Conservation (phyloP, 805 yeast genomes). For the Wickerhamiella siamensis region DNA sequence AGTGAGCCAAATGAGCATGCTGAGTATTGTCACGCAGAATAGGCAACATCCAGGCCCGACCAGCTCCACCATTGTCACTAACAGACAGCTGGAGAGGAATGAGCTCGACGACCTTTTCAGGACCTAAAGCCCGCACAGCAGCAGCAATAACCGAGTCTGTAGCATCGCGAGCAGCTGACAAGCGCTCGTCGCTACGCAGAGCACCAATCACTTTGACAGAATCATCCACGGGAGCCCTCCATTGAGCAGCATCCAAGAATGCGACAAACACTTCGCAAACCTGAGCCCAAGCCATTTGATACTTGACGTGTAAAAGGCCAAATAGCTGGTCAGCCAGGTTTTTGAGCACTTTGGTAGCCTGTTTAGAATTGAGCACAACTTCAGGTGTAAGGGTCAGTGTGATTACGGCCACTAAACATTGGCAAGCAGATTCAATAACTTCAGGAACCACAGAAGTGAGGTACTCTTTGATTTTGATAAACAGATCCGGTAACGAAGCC, state of each 20-base stretch:
- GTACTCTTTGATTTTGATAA: slow-evolving; percentile 45
- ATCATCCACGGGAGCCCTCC: slow-evolving; percentile 53
- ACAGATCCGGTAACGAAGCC: slow-evolving; percentile 39
- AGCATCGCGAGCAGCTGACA: slow-evolving; percentile 47
- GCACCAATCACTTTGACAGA: slow-evolving; percentile 64
- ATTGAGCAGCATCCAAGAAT: slow-evolving; percentile 46
- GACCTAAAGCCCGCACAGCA: slow-evolving; percentile 71
- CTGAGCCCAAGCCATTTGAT: slow-evolving; percentile 61
- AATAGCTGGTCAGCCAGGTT: slow-evolving; percentile 41
- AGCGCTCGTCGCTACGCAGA: slow-evolving; percentile 72
- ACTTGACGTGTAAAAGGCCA: slow-evolving; percentile 56
- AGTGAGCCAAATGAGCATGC: slow-evolving; percentile 53
- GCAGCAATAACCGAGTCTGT: slow-evolving; percentile 71
- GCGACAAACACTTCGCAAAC: slow-evolving; percentile 54
- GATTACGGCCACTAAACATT: slow-evolving; percentile 71
- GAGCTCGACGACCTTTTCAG: slow-evolving; percentile 57
- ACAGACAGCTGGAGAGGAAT: slow-evolving; percentile 60
- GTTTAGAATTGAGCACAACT: slow-evolving; percentile 38
- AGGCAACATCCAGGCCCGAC: slow-evolving; percentile 93
- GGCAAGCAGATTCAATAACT: slow-evolving; percentile 64
- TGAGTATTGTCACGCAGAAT: slow-evolving; percentile 73
- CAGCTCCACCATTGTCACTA: slow-evolving; percentile 43
- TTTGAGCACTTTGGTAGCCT: slow-evolving; percentile 21
- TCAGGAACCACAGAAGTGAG: slow-evolving; percentile 50
- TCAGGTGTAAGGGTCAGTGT: slow-evolving; percentile 51